These are phyloP conservation scores for Epichloe sibirici DNA, from an alignment of 2,329 filamentous ascomycete species.

Conservation along the genomic window DNA sequence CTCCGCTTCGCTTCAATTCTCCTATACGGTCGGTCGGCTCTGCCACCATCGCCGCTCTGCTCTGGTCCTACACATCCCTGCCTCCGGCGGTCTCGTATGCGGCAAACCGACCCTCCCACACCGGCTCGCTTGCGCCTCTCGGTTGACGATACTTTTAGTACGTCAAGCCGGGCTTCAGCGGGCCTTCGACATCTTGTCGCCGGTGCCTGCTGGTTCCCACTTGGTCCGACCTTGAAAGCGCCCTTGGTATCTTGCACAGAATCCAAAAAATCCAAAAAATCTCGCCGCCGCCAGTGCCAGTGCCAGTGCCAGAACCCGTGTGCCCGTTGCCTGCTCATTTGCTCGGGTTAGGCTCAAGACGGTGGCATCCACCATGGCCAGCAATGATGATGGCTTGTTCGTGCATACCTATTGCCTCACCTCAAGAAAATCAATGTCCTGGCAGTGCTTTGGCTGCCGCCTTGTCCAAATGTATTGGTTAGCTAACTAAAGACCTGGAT, in stretches of 20 bases:
- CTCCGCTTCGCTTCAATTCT: background rate
- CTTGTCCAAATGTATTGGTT: background rate
- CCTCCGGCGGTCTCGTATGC: conserved; percentile 2
- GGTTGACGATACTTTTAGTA: conserved; percentile 1
- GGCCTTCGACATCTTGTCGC: background rate
- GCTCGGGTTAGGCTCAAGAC: conserved; percentile 3
- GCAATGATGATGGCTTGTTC: conserved; percentile 41
- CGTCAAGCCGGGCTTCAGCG: conserved; percentile 4
- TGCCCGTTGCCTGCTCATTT: background rate
- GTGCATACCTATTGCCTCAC: conserved; percentile 9
- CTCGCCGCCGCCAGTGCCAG: background rate
- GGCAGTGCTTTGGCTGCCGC: background rate
- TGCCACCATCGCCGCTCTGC: background rate
- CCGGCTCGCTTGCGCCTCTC: conserved; percentile 6
- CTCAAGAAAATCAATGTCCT: background rate
- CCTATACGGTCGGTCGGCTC: background rate
- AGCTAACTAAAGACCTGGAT: background rate
- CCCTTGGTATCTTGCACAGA: background rate
- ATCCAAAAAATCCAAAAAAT: too few relatives aligned
- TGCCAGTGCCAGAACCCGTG: background rate
- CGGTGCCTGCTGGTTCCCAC: background rate
- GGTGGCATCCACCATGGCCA: conserved; percentile 32
- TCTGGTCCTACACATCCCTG: background rate
- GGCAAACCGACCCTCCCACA: background rate
- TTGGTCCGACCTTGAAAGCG: background rate